Percentiles rank a stretch among this genome's conserved stretches.
phyloP scores from a whole-genome alignment of 2,329 filamentous ascomycete species.

The Penicillium sp. region DNA sequence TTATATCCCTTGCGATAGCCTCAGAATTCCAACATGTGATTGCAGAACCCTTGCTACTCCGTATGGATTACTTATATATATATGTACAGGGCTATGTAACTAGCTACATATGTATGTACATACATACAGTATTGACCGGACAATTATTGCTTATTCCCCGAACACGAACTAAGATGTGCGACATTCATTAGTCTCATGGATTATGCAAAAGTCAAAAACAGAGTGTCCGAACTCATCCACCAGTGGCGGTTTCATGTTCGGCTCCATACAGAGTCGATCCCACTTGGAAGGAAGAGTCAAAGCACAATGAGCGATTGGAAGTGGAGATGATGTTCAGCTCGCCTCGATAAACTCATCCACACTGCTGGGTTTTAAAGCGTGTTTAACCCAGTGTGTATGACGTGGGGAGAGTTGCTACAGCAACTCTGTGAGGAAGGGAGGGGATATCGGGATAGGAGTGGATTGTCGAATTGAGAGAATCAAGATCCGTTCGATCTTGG shows the following conservation, averaged over 20 bases:
- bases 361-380: background rate
- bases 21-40: constrained; percentile 3
- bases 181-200: constrained; percentile 3
- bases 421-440: constrained; percentile 18
- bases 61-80: background rate
- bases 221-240: background rate
- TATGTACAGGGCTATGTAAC: background rate
- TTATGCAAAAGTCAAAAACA: constrained; percentile 1
- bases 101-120: no score
- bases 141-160: constrained; percentile 4
- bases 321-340: constrained; percentile 23
- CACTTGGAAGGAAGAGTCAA: background rate
- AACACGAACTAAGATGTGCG: background rate
- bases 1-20: constrained; percentile 12
- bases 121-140: background rate
- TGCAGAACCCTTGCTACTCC: background rate
- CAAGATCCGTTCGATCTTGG: constrained; percentile 15
- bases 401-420: constrained; percentile 25
- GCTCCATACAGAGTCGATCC: constrained; percentile 4
- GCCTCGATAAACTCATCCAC: constrained; percentile 15
- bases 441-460: background rate
- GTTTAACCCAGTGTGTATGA: constrained; percentile 20
- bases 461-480: constrained; percentile 14
- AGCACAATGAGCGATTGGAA: background rate
- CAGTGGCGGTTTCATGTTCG: background rate